phyloP scores from a whole-genome alignment of 306 rosid species.

The Malus sylvestris region DNA sequence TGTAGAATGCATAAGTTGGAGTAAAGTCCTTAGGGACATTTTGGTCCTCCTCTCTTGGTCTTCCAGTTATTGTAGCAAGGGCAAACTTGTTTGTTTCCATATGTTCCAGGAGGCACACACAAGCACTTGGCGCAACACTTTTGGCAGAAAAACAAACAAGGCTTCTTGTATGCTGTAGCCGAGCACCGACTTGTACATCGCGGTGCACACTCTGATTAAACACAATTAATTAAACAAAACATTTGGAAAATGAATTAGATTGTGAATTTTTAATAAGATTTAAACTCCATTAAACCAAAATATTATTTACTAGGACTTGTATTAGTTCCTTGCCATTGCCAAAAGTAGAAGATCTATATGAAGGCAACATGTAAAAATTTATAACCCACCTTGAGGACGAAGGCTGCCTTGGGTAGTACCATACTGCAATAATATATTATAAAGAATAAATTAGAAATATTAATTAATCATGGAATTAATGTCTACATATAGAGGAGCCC shows the following conservation, averaged over 20 bases:
- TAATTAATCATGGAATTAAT: not conserved
- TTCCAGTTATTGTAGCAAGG: slow-evolving; percentile 85
- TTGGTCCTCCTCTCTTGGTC: slow-evolving; percentile 82
- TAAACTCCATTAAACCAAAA: too few species aligned
- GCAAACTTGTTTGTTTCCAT: slow-evolving; percentile 65
- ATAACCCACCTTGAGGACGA: slow-evolving; percentile 14
- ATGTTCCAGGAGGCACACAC: slow-evolving; percentile 77
- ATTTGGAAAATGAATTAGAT: not conserved
- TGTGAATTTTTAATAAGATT: not conserved
- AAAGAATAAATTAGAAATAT: not conserved
- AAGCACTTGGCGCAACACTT: slow-evolving; percentile 69
- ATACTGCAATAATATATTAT: not conserved
- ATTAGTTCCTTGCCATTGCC: not conserved
- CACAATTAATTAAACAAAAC: not conserved
- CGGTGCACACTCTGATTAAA: not conserved
- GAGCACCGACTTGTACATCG: not conserved
- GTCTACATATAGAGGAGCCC: too few species aligned
- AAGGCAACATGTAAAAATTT: not conserved
- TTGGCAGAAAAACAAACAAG: slow-evolving; percentile 66
- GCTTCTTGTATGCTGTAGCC: slow-evolving; percentile 38
- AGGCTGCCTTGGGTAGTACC: slow-evolving; percentile 23
- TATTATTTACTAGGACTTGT: not conserved
- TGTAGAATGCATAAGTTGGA: too few species aligned
- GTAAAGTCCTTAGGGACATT: slow-evolving; percentile 22
- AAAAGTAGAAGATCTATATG: not conserved